Evolutionary conservation across 352 stramenopile genomes (phyloP).

Genomic region (Phytophthora niederhauseri): DNA sequence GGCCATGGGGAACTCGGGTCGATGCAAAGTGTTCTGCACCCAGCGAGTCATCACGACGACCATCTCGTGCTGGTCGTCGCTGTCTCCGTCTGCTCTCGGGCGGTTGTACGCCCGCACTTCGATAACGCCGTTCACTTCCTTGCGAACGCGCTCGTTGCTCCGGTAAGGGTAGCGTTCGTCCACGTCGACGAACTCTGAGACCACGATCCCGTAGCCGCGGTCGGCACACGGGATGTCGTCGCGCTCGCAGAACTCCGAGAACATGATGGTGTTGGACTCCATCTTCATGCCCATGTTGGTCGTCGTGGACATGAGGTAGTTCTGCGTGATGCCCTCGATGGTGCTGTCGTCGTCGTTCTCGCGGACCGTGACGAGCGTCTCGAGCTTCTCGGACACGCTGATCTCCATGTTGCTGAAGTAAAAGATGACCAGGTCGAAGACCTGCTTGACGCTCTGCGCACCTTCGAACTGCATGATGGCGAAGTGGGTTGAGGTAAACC

Average conservation of each 20-base stretch:
- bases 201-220: constrained; percentile 31
- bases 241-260: constrained; percentile 35
- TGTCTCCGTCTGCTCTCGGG: background rate
- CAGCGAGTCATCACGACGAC: constrained; percentile 42
- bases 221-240: constrained; percentile 26
- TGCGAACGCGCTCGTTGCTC: constrained; percentile 27
- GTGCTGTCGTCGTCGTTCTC: constrained; percentile 47
- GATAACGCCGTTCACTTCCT: constrained; percentile 38
- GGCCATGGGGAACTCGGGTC: constrained; percentile 31
- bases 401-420: constrained; percentile 70
- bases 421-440: constrained; percentile 58
- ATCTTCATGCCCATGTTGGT: constrained; percentile 34
- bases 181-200: constrained; percentile 39
- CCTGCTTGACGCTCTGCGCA: constrained; percentile 39
- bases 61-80: constrained; percentile 16
- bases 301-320: constrained; percentile 48
- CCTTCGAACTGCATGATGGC: constrained; percentile 56
- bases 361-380: constrained; percentile 51
- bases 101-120: constrained; percentile 30
- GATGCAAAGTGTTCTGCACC: constrained; percentile 35
- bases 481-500: constrained; percentile 57
- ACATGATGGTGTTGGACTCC: constrained; percentile 50
- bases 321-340: constrained; percentile 27
- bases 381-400: constrained; percentile 55
- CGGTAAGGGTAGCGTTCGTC: constrained; percentile 39